Evolutionary conservation across 371 early-diverging fungal species (phyloP).

Genomic region (Saksenaea vasiformis): DNA sequence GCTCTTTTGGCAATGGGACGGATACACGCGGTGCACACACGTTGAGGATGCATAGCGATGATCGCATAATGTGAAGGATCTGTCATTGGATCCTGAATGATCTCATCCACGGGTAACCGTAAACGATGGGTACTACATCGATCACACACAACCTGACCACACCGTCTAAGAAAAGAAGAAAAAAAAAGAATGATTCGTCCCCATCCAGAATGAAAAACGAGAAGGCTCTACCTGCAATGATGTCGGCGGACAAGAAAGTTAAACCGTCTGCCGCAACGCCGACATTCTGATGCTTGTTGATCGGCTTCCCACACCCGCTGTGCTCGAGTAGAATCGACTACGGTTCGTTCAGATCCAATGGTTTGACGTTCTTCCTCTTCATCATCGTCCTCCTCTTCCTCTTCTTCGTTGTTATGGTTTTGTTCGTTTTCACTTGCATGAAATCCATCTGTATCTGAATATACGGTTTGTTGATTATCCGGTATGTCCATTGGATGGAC

Average conservation of each 20-base stretch:
- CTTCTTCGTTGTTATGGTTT: neutral
- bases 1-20: slow-evolving; percentile 21
- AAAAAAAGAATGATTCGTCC: slow-evolving; percentile 3
- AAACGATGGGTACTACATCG: slow-evolving; percentile 60
- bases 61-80: slow-evolving; percentile 41
- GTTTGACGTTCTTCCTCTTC: slow-evolving; percentile 13
- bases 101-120: slow-evolving; percentile 45
- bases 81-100: slow-evolving; percentile 48
- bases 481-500: too few relatives aligned
- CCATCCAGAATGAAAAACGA: neutral
- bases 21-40: slow-evolving; percentile 51
- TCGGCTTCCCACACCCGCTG: slow-evolving; percentile 69
- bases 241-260: slow-evolving; percentile 70
- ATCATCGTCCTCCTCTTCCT: slow-evolving; percentile 1
- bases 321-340: slow-evolving; percentile 10
- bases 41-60: slow-evolving; percentile 46
- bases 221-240: slow-evolving; percentile 59
- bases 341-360: slow-evolving; percentile 23
- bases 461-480: neutral
- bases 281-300: slow-evolving; percentile 64
- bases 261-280: slow-evolving; percentile 68
- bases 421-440: neutral
- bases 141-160: slow-evolving; percentile 79
- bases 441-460: neutral
- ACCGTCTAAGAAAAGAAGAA: slow-evolving; percentile 50